These are phyloP conservation scores for Trichophyton mentagrophytes DNA, from an alignment of 2,329 filamentous ascomycete genomes.

Conservation along the genomic window DNA sequence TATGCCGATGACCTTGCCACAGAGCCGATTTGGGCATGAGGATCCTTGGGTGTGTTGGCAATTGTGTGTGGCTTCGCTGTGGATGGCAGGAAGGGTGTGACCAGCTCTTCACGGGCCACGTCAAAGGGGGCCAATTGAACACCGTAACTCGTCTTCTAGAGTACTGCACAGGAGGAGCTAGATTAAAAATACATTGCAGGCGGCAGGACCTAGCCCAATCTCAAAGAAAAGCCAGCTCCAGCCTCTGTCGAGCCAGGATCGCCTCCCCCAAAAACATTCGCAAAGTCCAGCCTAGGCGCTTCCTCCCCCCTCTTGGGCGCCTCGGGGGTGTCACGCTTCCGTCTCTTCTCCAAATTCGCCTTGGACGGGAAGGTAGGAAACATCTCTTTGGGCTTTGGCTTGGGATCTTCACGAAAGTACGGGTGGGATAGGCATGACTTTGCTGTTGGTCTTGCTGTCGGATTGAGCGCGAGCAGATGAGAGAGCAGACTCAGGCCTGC, in stretches of 20 bases:
- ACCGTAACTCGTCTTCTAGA: too few species aligned
- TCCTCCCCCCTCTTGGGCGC: constrained; percentile 69
- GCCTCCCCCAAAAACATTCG: constrained; percentile 55
- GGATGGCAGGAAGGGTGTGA: too few species aligned
- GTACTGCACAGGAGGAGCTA: background rate
- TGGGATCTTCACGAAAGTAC: constrained; percentile 82
- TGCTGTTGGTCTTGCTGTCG: constrained; percentile 56
- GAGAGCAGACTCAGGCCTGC: constrained; percentile 60
- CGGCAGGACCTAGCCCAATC: constrained; percentile 38
- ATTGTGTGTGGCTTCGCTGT: too few species aligned
- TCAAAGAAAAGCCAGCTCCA: constrained; percentile 46
- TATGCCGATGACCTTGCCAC: background rate
- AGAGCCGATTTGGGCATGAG: background rate
- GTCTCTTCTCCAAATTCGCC: constrained; percentile 74
- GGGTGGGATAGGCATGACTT: constrained; percentile 61
- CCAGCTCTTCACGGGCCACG: too few species aligned
- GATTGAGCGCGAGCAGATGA: constrained; percentile 61
- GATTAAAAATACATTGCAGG: too few species aligned
- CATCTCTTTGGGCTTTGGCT: constrained; percentile 78
- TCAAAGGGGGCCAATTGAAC: too few species aligned
- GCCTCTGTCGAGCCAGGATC: constrained; percentile 45
- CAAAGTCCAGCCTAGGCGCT: constrained; percentile 52
- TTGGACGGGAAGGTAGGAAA: constrained; percentile 96
- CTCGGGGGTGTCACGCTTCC: constrained; percentile 61
- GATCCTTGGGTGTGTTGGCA: too few species aligned